Conservation (phyloP, 352 stramenopile species). For the Thraustochytrium sp. region DNA sequence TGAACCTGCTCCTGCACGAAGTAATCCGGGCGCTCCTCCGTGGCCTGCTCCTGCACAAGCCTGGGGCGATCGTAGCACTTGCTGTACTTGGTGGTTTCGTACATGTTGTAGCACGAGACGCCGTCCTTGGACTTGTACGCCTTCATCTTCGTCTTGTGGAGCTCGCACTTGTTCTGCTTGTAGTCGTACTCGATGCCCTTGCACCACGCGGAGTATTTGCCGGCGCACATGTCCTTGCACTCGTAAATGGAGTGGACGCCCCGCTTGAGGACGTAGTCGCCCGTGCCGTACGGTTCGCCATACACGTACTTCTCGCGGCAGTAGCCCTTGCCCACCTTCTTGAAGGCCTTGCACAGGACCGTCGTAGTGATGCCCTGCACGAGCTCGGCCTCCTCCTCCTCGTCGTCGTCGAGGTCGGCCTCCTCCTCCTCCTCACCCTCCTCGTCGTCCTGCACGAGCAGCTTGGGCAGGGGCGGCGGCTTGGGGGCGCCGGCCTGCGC, state of each 20-base stretch:
- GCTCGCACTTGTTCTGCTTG: conserved; percentile 95
- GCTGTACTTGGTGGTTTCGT: too few species aligned
- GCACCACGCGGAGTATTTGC: too few species aligned
- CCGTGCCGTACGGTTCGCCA: conserved; percentile 99
- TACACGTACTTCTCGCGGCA: too few species aligned
- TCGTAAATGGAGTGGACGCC: conserved; percentile 99
- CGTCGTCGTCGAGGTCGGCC: conserved; percentile 79
- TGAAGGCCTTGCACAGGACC: conserved; percentile 97
- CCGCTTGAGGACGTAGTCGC: conserved; percentile 98
- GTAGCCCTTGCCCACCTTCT: too few species aligned
- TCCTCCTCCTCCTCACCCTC: conserved; percentile 95
- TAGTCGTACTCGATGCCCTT: conserved; percentile 93
- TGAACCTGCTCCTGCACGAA: too few species aligned
- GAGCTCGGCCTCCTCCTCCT: conserved; percentile 96
- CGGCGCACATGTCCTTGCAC: conserved; percentile 99
- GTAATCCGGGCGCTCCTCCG: too few species aligned
- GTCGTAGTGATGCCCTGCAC: conserved; percentile 93
- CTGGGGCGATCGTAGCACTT: too few species aligned
- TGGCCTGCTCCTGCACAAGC: too few species aligned
- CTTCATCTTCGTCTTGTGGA: conserved; percentile 99
- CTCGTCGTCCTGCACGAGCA: conserved; percentile 76
- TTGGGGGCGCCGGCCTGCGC: not conserved
- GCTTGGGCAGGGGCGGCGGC: not conserved
- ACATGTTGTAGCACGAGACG: too few species aligned
- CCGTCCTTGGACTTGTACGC: conserved; percentile 91